These are phyloP conservation scores for Paspalum notatum DNA, from an alignment of 176 grass and related monocot genomes.

Conservation along the genomic window DNA sequence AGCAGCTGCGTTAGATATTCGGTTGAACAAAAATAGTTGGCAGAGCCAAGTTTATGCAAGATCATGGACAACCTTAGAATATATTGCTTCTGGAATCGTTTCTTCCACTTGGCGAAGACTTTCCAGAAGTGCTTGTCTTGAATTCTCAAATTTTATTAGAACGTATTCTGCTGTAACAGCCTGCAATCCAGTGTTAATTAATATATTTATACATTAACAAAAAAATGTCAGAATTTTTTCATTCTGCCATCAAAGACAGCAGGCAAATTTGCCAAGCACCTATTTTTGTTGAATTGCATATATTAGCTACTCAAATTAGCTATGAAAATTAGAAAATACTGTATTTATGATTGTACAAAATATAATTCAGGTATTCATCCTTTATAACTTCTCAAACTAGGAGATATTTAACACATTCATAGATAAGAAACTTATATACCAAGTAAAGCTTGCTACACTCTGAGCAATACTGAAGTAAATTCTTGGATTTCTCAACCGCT, in stretches of 20 bases:
- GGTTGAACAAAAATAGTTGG: not conserved
- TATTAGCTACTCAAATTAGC: too few relatives aligned
- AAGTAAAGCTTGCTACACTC: constrained; percentile 96
- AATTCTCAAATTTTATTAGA: constrained; percentile 74
- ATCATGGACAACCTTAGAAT: constrained; percentile 59
- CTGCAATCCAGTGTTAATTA: constrained; percentile 42
- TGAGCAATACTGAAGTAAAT: constrained; percentile 73
- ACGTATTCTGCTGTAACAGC: constrained; percentile 63
- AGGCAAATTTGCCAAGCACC: not conserved
- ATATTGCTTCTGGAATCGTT: constrained; percentile 53
- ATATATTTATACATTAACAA: constrained; percentile 3
- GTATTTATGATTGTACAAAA: not conserved
- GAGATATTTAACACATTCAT: constrained; percentile 8
- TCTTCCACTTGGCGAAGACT: constrained; percentile 69
- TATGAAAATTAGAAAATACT: too few relatives aligned
- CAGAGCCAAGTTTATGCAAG: constrained; percentile 19
- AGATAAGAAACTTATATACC: constrained; percentile 48
- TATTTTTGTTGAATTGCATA: too few relatives aligned
- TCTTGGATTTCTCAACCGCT: constrained; percentile 65
- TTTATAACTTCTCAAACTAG: constrained; percentile 31
- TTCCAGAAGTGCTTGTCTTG: constrained; percentile 71
- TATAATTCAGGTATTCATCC: not conserved
- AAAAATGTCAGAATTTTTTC: constrained; percentile 4
- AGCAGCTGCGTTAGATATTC: constrained; percentile 8
- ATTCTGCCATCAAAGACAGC: constrained; percentile 15